Evolutionary conservation across 2,329 filamentous ascomycete species (phyloP).

Genomic region (Chaetomiaceae sp.): DNA sequence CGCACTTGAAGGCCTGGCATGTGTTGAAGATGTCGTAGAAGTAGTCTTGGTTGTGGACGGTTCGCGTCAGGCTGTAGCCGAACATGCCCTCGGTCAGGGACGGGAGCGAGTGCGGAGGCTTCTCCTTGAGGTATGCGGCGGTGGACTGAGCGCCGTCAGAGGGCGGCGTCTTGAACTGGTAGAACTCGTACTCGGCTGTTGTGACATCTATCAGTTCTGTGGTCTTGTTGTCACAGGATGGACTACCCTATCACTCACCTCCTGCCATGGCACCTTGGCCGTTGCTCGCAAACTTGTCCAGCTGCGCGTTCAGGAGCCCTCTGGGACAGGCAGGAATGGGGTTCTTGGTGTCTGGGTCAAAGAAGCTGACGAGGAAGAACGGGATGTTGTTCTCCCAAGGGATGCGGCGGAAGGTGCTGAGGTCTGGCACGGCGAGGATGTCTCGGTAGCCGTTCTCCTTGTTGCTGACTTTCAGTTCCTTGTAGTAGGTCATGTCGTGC

Average conservation of each 20-base stretch:
- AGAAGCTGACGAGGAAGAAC: slow-evolving; percentile 79
- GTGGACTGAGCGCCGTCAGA: slow-evolving; percentile 59
- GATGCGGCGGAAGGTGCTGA: slow-evolving; percentile 73
- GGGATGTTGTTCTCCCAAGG: slow-evolving; percentile 87
- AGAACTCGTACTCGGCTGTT: slow-evolving; percentile 91
- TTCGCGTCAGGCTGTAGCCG: slow-evolving; percentile 82
- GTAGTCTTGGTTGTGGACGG: slow-evolving; percentile 86
- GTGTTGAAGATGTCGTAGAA: slow-evolving; percentile 84
- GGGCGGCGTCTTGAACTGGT: slow-evolving; percentile 72
- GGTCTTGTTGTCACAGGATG: not conserved
- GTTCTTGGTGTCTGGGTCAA: slow-evolving; percentile 69
- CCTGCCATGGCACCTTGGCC: slow-evolving; percentile 86
- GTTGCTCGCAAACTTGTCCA: slow-evolving; percentile 60
- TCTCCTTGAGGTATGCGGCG: slow-evolving; percentile 67
- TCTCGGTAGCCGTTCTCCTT: slow-evolving; percentile 87
- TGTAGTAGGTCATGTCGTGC: slow-evolving; percentile 87
- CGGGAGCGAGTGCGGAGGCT: slow-evolving; percentile 68
- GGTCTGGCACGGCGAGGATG: slow-evolving; percentile 74
- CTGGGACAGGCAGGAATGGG: slow-evolving; percentile 75
- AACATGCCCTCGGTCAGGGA: slow-evolving; percentile 92
- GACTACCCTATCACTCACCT: slow-evolving; percentile 55
- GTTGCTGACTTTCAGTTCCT: slow-evolving; percentile 81
- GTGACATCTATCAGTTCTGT: slow-evolving; percentile 6
- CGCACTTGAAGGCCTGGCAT: slow-evolving; percentile 70
- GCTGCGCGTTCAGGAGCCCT: slow-evolving; percentile 63